Evolutionary conservation across 2,329 filamentous ascomycete species (phyloP).

Genomic region (Lecanicillium sp.): DNA sequence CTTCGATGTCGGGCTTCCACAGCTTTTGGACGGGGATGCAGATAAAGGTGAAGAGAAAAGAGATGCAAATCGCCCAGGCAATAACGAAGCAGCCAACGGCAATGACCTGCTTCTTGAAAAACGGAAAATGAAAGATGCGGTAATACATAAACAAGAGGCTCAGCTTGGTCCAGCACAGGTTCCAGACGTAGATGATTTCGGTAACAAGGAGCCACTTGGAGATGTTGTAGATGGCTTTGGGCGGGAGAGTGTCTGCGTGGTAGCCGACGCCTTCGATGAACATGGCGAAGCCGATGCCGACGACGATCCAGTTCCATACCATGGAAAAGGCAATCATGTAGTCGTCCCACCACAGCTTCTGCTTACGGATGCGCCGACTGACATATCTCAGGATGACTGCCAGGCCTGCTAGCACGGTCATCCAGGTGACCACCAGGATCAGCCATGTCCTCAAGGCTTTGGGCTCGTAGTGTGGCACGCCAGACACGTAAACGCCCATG

Average conservation of each 20-base stretch:
- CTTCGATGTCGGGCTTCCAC: constrained; percentile 36
- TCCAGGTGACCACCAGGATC: constrained; percentile 5
- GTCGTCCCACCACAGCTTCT: constrained; percentile 42
- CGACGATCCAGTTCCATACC: constrained; percentile 37
- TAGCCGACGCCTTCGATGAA: constrained; percentile 36
- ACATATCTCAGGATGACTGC: constrained; percentile 30
- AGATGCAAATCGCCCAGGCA: constrained; percentile 38
- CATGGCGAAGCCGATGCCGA: constrained; percentile 41
- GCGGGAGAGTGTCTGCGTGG: constrained; percentile 31
- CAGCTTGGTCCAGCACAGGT: constrained; percentile 40
- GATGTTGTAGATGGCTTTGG: constrained; percentile 29
- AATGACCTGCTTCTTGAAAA: constrained; percentile 33
- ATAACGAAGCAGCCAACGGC: constrained; percentile 33
- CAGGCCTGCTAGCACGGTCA: constrained; percentile 31
- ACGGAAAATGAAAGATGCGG: constrained; percentile 40
- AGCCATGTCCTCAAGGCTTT: constrained; percentile 1
- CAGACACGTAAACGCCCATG: not conserved
- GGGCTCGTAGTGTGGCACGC: constrained; percentile 3
- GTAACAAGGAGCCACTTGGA: constrained; percentile 38
- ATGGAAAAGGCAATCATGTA: constrained; percentile 40
- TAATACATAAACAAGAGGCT: constrained; percentile 44
- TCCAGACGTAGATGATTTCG: constrained; percentile 39
- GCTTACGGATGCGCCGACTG: constrained; percentile 32
- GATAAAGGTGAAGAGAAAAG: constrained; percentile 43
- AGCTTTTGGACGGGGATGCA: constrained; percentile 41